Conservation (phyloP, 108 stramenopile species). For the Skeletonema potamos region DNA sequence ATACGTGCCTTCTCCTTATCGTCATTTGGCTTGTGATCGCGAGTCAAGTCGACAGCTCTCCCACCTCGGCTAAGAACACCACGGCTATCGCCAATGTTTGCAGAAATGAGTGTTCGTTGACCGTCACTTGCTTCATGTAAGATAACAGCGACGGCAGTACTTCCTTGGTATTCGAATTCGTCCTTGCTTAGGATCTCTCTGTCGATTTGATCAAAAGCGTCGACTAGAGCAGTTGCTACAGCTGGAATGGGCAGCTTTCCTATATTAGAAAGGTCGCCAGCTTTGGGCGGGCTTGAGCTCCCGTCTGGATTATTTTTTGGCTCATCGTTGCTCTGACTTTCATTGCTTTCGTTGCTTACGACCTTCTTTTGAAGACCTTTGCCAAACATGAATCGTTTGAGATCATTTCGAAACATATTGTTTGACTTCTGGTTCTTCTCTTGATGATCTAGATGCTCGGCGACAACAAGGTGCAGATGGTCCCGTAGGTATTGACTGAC, state of each 20-base stretch:
- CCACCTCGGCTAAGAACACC: slow-evolving; percentile 79
- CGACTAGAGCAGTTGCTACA: slow-evolving; percentile 62
- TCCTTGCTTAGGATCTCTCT: slow-evolving; percentile 58
- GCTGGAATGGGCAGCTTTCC: slow-evolving; percentile 54
- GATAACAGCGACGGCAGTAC: slow-evolving; percentile 91
- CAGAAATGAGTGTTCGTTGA: slow-evolving; percentile 78
- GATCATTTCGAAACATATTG: slow-evolving; percentile 16
- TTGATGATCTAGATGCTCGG: slow-evolving; percentile 46
- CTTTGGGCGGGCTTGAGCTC: slow-evolving; percentile 6
- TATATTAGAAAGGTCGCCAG: slow-evolving; percentile 22
- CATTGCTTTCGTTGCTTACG: not conserved
- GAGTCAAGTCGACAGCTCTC: slow-evolving; percentile 65
- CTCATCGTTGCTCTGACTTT: slow-evolving; percentile 41
- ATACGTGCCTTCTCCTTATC: slow-evolving; percentile 63
- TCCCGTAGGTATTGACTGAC: slow-evolving; percentile 79
- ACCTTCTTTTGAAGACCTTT: slow-evolving; percentile 23
- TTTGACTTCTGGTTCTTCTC: slow-evolving; percentile 11
- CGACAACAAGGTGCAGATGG: slow-evolving; percentile 58
- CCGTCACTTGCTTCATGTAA: slow-evolving; percentile 73
- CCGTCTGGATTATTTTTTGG: not conserved
- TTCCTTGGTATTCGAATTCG: slow-evolving; percentile 80
- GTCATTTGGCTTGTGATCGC: slow-evolving; percentile 81
- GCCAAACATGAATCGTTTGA: slow-evolving; percentile 45
- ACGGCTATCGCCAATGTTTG: slow-evolving; percentile 96
- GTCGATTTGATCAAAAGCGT: slow-evolving; percentile 68